These are phyloP conservation scores for Plantago lanceolata DNA, from an alignment of 305 asterid species.

Conservation along the genomic window DNA sequence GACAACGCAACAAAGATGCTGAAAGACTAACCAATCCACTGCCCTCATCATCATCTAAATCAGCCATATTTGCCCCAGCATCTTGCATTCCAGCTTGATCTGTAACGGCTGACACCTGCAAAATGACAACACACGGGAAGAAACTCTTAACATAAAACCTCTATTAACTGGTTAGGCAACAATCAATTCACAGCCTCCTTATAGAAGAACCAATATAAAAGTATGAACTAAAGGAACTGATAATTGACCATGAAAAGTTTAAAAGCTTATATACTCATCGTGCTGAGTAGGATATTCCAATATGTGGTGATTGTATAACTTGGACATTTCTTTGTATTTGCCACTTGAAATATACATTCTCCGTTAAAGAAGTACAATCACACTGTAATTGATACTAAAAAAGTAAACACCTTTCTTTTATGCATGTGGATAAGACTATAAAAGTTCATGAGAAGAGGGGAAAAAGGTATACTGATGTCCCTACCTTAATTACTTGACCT, in stretches of 20 bases:
- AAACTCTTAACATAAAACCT: constrained; percentile 8
- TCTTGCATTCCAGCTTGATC: constrained; percentile 61
- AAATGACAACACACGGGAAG: constrained; percentile 15
- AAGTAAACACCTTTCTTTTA: constrained; percentile 5
- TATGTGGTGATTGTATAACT: not conserved
- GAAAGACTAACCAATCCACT: constrained; percentile 53
- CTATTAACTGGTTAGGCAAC: constrained; percentile 7
- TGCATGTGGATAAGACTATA: constrained; percentile 15
- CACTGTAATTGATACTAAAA: not conserved
- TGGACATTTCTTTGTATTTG: constrained; percentile 5
- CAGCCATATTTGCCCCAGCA: constrained; percentile 57
- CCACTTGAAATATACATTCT: not conserved
- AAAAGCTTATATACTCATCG: not conserved
- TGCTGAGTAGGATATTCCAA: not conserved
- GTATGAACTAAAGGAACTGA: no score
- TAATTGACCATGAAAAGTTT: no score
- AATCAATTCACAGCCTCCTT: not conserved
- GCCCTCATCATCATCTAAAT: constrained; percentile 63
- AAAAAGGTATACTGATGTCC: constrained; percentile 9
- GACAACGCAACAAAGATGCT: not conserved
- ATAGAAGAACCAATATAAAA: no score
- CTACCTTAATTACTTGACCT: constrained; percentile 65
- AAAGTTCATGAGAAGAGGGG: constrained; percentile 7
- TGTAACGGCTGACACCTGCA: constrained; percentile 65
- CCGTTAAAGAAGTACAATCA: no score